Conservation (phyloP, 345 rosid species). For the Camelina laxa region DNA sequence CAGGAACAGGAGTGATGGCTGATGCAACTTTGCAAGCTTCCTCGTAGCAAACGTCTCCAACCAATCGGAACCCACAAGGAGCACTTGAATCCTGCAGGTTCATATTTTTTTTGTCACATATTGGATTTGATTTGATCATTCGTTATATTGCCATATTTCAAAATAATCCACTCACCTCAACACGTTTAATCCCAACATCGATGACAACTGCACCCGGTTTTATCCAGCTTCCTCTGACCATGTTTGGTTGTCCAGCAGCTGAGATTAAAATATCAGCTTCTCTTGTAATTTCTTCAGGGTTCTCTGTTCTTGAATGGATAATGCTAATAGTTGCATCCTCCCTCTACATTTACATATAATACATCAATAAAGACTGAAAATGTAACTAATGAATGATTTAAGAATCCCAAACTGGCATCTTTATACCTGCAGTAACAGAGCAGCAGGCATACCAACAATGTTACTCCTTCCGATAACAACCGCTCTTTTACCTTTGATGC, state of each 20-base stretch:
- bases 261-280: slow-evolving; percentile 75
- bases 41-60: too few relatives aligned
- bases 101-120: slow-evolving; percentile 1
- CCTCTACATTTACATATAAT: slow-evolving; percentile 52
- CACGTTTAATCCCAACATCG: slow-evolving; percentile 85
- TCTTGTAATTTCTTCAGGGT: slow-evolving; percentile 68
- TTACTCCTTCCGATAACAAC: slow-evolving; percentile 87
- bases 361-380: not conserved
- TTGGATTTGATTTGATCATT: not conserved
- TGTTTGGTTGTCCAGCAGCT: slow-evolving; percentile 77
- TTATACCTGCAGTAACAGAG: slow-evolving; percentile 71
- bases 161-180: slow-evolving; percentile 55
- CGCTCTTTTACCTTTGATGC: slow-evolving; percentile 77
- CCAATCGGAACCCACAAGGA: too few relatives aligned
- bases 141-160: not conserved
- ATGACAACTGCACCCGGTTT: slow-evolving; percentile 90
- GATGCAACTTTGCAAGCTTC: too few relatives aligned
- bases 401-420: not conserved
- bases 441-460: slow-evolving; percentile 92
- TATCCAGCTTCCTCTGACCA: slow-evolving; percentile 87
- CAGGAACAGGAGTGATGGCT: too few relatives aligned
- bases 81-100: slow-evolving; percentile 53
- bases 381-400: too few relatives aligned
- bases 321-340: slow-evolving; percentile 78
- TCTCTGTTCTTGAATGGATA: slow-evolving; percentile 73